phyloP scores from a whole-genome alignment of 2,329 filamentous ascomycete genomes.

The Phaeosphaeriaceae sp. region DNA sequence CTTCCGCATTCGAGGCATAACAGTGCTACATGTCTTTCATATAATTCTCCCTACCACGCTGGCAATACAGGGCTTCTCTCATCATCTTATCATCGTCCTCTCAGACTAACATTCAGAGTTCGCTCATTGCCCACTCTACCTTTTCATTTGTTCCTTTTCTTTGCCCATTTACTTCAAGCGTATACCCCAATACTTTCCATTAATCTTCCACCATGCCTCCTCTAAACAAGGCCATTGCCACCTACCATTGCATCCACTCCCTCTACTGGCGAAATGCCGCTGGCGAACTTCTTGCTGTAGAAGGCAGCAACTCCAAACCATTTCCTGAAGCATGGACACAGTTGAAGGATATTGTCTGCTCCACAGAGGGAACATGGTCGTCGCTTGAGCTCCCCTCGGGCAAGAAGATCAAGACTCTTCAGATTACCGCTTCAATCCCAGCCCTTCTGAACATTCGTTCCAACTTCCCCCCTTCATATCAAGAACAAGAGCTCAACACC shows the following conservation, averaged over 20 bases:
- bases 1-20: conserved; percentile 16
- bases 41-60: conserved; percentile 21
- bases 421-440: conserved; percentile 20
- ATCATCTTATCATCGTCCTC: conserved; percentile 13
- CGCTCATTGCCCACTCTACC: conserved; percentile 1
- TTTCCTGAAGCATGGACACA: conserved; percentile 28
- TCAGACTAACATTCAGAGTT: conserved; percentile 9
- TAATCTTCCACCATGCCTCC: conserved; percentile 28
- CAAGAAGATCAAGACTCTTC: conserved; percentile 30
- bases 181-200: conserved; percentile 9
- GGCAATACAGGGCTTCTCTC: conserved; percentile 3
- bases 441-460: conserved; percentile 27
- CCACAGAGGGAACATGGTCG: conserved; percentile 18
- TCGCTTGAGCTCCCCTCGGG: conserved; percentile 30
- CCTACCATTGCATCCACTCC: conserved; percentile 36
- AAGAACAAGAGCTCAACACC: conserved; percentile 26
- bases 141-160: conserved; percentile 14
- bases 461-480: conserved; percentile 31
- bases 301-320: conserved; percentile 30
- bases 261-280: conserved; percentile 36
- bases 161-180: conserved; percentile 9
- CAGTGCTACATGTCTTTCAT: conserved; percentile 21
- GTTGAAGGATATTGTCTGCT: conserved; percentile 24
- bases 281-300: conserved; percentile 31
- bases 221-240: conserved; percentile 37